These are phyloP conservation scores for Boletus fagicola DNA, from an alignment of 768 basidiomycete species.

Conservation along the genomic window DNA sequence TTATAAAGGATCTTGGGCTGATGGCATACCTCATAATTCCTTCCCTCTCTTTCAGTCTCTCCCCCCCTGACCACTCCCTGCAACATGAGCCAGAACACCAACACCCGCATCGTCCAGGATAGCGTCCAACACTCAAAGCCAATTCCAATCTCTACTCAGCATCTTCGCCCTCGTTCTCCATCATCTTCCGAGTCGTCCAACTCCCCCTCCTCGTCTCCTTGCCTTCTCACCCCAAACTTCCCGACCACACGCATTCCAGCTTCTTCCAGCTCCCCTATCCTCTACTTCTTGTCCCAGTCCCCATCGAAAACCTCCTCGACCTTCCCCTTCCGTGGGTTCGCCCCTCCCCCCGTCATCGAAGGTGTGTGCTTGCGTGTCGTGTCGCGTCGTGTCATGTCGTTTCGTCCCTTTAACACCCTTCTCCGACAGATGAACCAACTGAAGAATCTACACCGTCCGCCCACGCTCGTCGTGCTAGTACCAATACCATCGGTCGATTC, in stretches of 20 bases:
- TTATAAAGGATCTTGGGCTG: constrained; percentile 13
- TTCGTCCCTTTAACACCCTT: not conserved
- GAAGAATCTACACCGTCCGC: constrained; percentile 42
- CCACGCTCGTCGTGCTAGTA: constrained; percentile 64
- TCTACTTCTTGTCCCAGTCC: constrained; percentile 64
- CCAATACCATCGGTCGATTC: constrained; percentile 57
- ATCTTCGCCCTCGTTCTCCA: constrained; percentile 53
- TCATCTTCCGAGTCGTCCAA: constrained; percentile 63
- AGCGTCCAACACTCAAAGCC: constrained; percentile 57
- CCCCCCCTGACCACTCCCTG: constrained; percentile 2
- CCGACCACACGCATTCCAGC: constrained; percentile 43
- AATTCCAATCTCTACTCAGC: constrained; percentile 53
- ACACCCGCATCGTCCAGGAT: constrained; percentile 18
- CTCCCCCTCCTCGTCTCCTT: constrained; percentile 52
- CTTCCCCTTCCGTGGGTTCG: constrained; percentile 58
- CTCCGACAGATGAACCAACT: constrained; percentile 38
- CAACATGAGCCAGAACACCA: constrained; percentile 20
- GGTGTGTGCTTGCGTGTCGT: constrained; percentile 40
- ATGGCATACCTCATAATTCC: not conserved
- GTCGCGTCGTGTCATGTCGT: not conserved
- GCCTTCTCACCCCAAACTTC: constrained; percentile 49
- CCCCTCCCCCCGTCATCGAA: constrained; percentile 58
- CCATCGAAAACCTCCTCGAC: constrained; percentile 52
- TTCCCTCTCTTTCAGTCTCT: not conserved
- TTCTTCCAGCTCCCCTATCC: constrained; percentile 67